Evolutionary conservation across 2,329 filamentous ascomycete genomes (phyloP).

Genomic region (Alternaria burnsii): DNA sequence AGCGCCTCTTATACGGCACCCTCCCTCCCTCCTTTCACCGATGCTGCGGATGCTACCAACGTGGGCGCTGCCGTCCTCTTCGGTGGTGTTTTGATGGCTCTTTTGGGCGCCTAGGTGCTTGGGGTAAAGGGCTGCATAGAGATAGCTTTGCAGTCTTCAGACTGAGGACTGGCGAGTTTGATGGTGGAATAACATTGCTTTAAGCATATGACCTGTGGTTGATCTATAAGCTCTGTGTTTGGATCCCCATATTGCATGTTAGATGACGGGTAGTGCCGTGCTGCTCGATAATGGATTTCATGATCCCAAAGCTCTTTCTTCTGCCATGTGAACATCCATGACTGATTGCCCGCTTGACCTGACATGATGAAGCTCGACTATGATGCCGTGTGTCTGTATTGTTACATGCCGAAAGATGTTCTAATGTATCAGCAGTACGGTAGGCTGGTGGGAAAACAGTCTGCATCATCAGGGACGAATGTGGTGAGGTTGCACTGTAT

Average conservation of each 20-base stretch:
- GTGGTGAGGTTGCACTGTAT: not conserved
- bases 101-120: constrained; percentile 12
- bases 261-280: not conserved
- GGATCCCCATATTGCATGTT: not conserved
- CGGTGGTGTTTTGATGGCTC: constrained; percentile 8
- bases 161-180: not conserved
- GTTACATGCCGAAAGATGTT: not conserved
- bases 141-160: not conserved
- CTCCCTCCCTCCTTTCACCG: constrained; percentile 1
- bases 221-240: not conserved
- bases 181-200: not conserved
- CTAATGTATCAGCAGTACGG: not conserved
- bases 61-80: constrained; percentile 9
- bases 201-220: not conserved
- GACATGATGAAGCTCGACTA: not conserved
- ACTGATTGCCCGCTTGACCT: not conserved
- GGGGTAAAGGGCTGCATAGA: not conserved
- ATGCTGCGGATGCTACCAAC: constrained; percentile 10
- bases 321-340: not conserved
- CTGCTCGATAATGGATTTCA: constrained; percentile 2
- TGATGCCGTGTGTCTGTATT: not conserved
- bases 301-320: constrained; percentile 5
- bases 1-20: constrained; percentile 3
- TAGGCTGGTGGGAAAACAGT: not conserved
- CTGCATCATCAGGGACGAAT: not conserved